Evolutionary conservation across 202 grass and related monocot species (phyloP), one percentile per base, ranked within the genome.

Genomic region (Eragrostis tef): DNA sequence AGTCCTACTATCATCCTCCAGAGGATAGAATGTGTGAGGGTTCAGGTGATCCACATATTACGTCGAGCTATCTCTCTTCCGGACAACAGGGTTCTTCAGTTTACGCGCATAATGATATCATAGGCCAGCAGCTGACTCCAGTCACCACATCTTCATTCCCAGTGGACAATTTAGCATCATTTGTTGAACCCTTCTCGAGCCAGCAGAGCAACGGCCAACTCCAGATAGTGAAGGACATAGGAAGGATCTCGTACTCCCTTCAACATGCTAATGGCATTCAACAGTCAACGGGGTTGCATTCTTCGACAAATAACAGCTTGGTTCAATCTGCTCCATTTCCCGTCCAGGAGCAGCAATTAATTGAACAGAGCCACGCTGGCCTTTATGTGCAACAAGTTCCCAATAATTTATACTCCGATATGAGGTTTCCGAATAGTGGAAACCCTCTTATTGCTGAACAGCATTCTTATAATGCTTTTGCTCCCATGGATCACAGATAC

Each of bases 221-320:
- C 56, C 66, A 81, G 49, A 82, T 87, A 78, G 52, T 20, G 34
- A 82, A 74, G 45, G 54, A 78, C 49, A 71, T 81, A 41, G 48
- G 60, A 45, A 57, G 65, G 11, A 17, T 76, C 4, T 58, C 86
- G 17, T 86, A 86, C 69, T 45, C 83, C 72, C 53, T 74, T 82
- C 65, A 64, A 73, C 67, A 74, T 56, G 48, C 22, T 10, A 86
- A 88, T 73, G 48, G 50, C 58, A 44, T 80, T 1, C 63, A 83
- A 54, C 83, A 91, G 62, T 54, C 90, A 54, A 64, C 48, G 73
- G 71, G 52, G 84, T 68, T 88, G 25, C 86, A 86, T 31, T 83
- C 77, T 62, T 71, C 86, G 70, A 24, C 21, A 7, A 83, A 91
- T 42, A 82, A 72, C 60, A 4, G 1, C 7, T 59, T 88, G 34